Evolutionary conservation across 768 basidiomycete genomes (phyloP), one percentile per base, ranked within the genome.

Genomic region (Nidularia sp.): DNA sequence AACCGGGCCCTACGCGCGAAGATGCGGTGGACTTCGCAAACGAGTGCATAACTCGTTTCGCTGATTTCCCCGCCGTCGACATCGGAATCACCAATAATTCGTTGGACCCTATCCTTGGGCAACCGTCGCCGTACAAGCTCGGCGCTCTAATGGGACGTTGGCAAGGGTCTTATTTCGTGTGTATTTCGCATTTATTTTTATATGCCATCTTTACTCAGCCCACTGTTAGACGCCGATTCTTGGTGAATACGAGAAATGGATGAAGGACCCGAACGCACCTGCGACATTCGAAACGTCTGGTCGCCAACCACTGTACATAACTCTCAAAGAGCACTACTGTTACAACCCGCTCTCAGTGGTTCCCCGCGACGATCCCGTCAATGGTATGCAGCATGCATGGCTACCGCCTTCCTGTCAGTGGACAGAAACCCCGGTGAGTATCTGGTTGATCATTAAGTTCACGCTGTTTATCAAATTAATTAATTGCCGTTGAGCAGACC

Each of bases 131-230:
- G 15, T 80, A 83, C 56, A 64, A 66, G 48, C 66, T 74, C 22
- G 79, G 75, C 8, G 66, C 68, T 1, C 65, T 81, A 29, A 70
- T 71, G 2, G 81, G 80, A 15, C 65, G 61, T 35, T 83, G 78
- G 79, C 70, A 72, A 49, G 80, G 79, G 2, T 75, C 78, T 6
- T 71, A 66, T 39, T 70, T 80, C 9, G 80, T 81, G 55, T 50
- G 74, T 55, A 51, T 46, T 45, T 10, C 9, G 10, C 25, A 13
- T 45, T 41, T n/a, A 9, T 45, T 45, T 22, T 6, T 25, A 10
- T 18, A 13, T 22, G 35, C 41, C 53, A 22, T 31, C 13, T 35
- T 25, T 50, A 54, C 41, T 41, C 45, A 34, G 41, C 52, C 29
- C 49, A 4, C 44, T 41, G 49, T n/a, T 34, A 80, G 79, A 64